Evolutionary conservation across 2,329 filamentous ascomycete species (phyloP).

Genomic region (Calonectria fujianensis): DNA sequence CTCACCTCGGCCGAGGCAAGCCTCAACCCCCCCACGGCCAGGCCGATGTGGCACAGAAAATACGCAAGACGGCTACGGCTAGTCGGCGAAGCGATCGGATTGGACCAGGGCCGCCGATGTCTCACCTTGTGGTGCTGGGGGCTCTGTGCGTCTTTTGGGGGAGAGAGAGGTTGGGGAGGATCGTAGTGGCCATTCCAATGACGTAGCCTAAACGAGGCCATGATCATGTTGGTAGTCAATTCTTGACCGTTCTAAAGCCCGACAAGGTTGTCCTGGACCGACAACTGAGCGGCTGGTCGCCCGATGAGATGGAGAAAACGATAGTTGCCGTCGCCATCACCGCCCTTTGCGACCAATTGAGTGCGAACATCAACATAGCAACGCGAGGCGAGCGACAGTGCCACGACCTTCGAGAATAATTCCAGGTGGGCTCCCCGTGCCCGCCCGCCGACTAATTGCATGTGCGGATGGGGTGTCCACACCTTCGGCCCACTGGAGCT

Average conservation of each 20-base stretch:
- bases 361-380: conserved; percentile 23
- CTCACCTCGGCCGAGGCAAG: conserved; percentile 43
- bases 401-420: conserved; percentile 54
- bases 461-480: conserved; percentile 35
- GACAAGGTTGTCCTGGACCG: conserved; percentile 50
- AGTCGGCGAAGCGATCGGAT: conserved; percentile 43
- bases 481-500: conserved; percentile 36
- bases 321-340: conserved; percentile 47
- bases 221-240: conserved; percentile 41
- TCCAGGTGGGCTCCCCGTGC: conserved; percentile 48
- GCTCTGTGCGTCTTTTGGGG: conserved; percentile 39
- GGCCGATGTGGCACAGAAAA: conserved; percentile 48
- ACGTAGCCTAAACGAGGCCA: conserved; percentile 47
- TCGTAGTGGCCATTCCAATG: conserved; percentile 49
- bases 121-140: conserved; percentile 43
- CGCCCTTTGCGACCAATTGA: conserved; percentile 43
- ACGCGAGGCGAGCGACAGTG: conserved; percentile 39
- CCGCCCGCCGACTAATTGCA: conserved; percentile 41
- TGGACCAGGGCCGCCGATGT: conserved; percentile 43
- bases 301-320: conserved; percentile 42
- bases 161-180: conserved; percentile 47
- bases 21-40: conserved; percentile 50
- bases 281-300: conserved; percentile 46
- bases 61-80: conserved; percentile 32
- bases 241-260: conserved; percentile 47